phyloP scores from a whole-genome alignment of 345 rosid species.

The Salix brachista region DNA sequence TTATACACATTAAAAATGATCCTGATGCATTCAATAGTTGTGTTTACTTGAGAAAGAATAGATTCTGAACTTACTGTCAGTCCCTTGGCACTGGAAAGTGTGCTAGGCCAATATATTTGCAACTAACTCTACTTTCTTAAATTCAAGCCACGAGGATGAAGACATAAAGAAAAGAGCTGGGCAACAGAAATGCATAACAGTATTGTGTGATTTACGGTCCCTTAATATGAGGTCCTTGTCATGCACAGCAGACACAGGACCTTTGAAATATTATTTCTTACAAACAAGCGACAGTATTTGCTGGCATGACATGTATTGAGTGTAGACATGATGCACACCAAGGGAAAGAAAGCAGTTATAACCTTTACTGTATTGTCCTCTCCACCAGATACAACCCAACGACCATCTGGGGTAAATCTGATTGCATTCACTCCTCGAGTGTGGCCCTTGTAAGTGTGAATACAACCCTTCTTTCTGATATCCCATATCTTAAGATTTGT shows the following conservation, averaged over 20 bases:
- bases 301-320: background rate
- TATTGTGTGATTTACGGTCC: background rate
- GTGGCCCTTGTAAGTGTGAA: slow-evolving; percentile 98
- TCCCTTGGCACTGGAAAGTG: background rate
- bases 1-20: background rate
- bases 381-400: slow-evolving; percentile 99
- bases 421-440: slow-evolving; percentile 94
- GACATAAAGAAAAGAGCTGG: background rate
- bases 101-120: background rate
- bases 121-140: background rate
- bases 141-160: background rate
- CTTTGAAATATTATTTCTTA: background rate
- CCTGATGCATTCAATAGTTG: background rate
- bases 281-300: background rate
- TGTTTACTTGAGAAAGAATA: background rate
- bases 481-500: slow-evolving; percentile 99
- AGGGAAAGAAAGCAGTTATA: slow-evolving; percentile 15
- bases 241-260: background rate
- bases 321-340: background rate
- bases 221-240: background rate
- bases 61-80: background rate
- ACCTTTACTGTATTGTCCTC: slow-evolving; percentile 97
- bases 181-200: background rate
- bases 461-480: slow-evolving; percentile 90
- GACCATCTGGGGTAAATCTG: slow-evolving; percentile 98